phyloP scores from a whole-genome alignment of 2,329 filamentous ascomycete species.

The Alternaria viburni region DNA sequence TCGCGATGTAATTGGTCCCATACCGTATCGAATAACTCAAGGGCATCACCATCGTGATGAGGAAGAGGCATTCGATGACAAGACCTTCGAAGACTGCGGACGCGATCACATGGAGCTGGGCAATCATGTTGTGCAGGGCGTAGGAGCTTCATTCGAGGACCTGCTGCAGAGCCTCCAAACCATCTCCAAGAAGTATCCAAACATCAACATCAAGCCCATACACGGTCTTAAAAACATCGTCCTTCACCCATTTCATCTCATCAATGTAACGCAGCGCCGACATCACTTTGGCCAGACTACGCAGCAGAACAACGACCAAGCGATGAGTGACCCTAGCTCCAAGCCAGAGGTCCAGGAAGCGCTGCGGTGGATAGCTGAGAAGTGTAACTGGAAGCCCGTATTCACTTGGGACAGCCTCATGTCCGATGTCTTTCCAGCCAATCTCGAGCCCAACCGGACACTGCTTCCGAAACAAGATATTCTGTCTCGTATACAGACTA shows the following conservation, averaged over 20 bases:
- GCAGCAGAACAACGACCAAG: slow-evolving; percentile 15
- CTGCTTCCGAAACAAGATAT: slow-evolving; percentile 42
- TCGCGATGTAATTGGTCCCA: slow-evolving; percentile 40
- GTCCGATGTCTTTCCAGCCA: slow-evolving; percentile 47
- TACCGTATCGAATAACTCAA: slow-evolving; percentile 42
- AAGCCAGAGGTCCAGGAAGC: slow-evolving; percentile 42
- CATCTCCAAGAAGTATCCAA: slow-evolving; percentile 39
- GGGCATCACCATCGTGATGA: slow-evolving; percentile 44
- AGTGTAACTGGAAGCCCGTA: slow-evolving; percentile 44
- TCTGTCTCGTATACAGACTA: slow-evolving; percentile 37
- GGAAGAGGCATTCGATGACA: slow-evolving; percentile 45
- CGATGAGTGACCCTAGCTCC: slow-evolving; percentile 33
- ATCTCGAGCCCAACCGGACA: slow-evolving; percentile 36
- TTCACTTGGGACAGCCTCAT: slow-evolving; percentile 46
- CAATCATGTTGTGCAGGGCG: slow-evolving; percentile 42
- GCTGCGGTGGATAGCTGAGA: slow-evolving; percentile 39
- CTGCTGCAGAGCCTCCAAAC: slow-evolving; percentile 39
- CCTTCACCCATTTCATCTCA: slow-evolving; percentile 44
- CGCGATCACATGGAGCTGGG: slow-evolving; percentile 45
- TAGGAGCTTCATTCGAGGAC: slow-evolving; percentile 41
- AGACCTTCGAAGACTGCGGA: slow-evolving; percentile 39
- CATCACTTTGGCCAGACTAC: slow-evolving; percentile 29
- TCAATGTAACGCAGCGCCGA: slow-evolving; percentile 42
- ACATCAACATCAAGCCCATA: slow-evolving; percentile 42
- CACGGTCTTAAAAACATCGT: slow-evolving; percentile 35